Evolutionary conservation across 139 green algal species (phyloP).

Genomic region (Coelastrella sp.): DNA sequence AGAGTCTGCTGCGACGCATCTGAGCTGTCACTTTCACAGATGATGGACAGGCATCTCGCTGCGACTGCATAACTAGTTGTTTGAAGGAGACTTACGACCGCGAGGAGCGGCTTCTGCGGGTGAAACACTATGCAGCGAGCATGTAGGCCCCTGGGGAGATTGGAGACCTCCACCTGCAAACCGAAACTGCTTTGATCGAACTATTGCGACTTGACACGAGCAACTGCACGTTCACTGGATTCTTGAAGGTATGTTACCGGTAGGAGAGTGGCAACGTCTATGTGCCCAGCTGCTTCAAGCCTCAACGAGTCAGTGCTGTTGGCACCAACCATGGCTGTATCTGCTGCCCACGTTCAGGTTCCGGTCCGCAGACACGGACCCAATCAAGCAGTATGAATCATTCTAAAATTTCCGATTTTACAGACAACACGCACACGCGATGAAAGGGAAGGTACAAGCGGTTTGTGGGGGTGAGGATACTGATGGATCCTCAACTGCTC

Average conservation of each 20-base stretch:
- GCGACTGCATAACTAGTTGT: not conserved
- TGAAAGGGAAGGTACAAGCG: no score
- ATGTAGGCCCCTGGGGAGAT: slow-evolving; percentile 49
- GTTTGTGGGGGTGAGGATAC: no score
- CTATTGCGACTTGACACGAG: no score
- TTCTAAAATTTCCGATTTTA: no score
- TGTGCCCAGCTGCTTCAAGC: slow-evolving; percentile 37
- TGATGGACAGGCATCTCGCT: no score
- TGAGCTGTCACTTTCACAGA: not conserved
- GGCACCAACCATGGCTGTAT: not conserved
- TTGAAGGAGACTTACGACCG: slow-evolving; percentile 62
- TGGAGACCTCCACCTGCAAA: slow-evolving; percentile 38
- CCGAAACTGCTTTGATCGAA: no score
- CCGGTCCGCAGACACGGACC: not conserved
- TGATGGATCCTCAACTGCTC: no score
- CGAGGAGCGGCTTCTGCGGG: slow-evolving; percentile 51
- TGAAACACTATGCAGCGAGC: slow-evolving; percentile 57
- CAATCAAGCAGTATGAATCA: no score
- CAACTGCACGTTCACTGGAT: not conserved
- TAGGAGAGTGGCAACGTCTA: slow-evolving; percentile 46
- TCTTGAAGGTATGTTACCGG: slow-evolving; percentile 14
- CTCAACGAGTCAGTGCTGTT: slow-evolving; percentile 9
- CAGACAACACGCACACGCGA: no score
- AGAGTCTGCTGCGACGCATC: not conserved
- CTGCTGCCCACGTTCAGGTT: not conserved